phyloP scores from a whole-genome alignment of 768 basidiomycete genomes.

The Rhodotorula diobovata region DNA sequence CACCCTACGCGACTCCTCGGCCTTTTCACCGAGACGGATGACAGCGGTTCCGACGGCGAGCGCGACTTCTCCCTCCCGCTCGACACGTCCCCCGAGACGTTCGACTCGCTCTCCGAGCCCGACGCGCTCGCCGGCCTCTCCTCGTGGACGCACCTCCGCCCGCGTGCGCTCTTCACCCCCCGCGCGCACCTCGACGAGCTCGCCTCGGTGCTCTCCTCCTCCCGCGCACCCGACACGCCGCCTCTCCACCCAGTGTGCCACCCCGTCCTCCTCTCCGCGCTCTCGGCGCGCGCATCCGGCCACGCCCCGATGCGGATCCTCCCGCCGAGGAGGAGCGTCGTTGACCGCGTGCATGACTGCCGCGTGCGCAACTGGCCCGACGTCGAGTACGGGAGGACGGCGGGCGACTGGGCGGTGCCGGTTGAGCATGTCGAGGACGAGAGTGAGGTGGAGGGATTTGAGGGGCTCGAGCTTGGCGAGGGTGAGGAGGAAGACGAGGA shows the following conservation, averaged over 20 bases:
- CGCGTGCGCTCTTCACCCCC: slow-evolving; percentile 24
- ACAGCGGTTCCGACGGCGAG: neutral
- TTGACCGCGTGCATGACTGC: slow-evolving; percentile 31
- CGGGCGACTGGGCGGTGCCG: slow-evolving; percentile 14
- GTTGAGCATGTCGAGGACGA: neutral
- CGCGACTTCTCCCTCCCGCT: slow-evolving; percentile 13
- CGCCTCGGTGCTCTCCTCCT: slow-evolving; percentile 1
- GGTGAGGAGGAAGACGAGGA: neutral
- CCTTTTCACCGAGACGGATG: slow-evolving; percentile 8
- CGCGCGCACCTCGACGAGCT: slow-evolving; percentile 17
- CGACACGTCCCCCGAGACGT: neutral
- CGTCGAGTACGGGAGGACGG: slow-evolving; percentile 2
- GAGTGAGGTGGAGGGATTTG: neutral
- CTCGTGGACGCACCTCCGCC: slow-evolving; percentile 16
- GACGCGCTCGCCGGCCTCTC: slow-evolving; percentile 16
- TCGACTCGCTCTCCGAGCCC: slow-evolving; percentile 21
- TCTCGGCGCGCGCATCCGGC: slow-evolving; percentile 1
- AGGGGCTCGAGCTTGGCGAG: neutral
- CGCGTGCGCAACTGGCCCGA: slow-evolving; percentile 16
- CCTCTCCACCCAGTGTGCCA: slow-evolving; percentile 19
- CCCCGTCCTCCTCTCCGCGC: slow-evolving; percentile 18
- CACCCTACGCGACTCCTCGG: slow-evolving; percentile 15
- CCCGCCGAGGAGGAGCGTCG: slow-evolving; percentile 12
- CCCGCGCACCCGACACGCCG: neutral
- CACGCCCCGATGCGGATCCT: slow-evolving; percentile 7